These are phyloP conservation scores for Fusarium circinatum DNA, from an alignment of 2,329 filamentous ascomycete genomes.

Conservation along the genomic window DNA sequence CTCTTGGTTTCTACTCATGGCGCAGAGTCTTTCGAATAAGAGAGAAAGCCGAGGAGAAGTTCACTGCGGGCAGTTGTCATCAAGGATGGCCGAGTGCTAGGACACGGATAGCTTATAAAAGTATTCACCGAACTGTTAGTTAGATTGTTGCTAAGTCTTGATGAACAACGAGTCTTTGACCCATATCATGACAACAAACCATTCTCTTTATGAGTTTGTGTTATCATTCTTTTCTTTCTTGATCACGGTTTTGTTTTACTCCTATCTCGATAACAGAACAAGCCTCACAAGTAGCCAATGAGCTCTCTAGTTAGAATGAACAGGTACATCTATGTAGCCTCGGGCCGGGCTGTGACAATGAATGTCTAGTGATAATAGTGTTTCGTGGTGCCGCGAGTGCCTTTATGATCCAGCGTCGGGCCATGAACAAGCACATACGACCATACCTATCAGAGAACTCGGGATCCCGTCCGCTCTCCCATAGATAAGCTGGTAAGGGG, in stretches of 20 bases:
- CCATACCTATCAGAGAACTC: background rate
- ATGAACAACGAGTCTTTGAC: too few species aligned
- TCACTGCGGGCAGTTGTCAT: too few species aligned
- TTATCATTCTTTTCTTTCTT: too few species aligned
- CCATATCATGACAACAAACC: too few species aligned
- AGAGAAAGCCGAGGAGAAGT: fast-evolving
- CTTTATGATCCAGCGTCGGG: fast-evolving
- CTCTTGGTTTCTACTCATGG: fast-evolving
- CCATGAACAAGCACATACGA: fast-evolving
- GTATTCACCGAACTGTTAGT: too few species aligned
- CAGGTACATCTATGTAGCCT: fast-evolving
- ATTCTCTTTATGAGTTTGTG: too few species aligned
- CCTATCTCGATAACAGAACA: fast-evolving
- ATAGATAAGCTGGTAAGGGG: background rate
- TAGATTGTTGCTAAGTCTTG: fast-evolving
- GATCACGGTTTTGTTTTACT: fast-evolving
- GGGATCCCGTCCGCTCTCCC: background rate
- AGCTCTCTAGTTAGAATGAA: fast-evolving
- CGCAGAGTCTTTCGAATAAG: fast-evolving
- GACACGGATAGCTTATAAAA: fast-evolving
- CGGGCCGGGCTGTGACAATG: too few species aligned
- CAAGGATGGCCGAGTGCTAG: fast-evolving
- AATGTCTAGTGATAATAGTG: fast-evolving
- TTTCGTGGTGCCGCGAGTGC: fast-evolving
- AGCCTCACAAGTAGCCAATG: fast-evolving